A percentile compares a stretch with the other conserved stretches of the same genome.
Evolutionary conservation across 305 asterid species (phyloP).

Genomic region (Plantago coronopus): DNA sequence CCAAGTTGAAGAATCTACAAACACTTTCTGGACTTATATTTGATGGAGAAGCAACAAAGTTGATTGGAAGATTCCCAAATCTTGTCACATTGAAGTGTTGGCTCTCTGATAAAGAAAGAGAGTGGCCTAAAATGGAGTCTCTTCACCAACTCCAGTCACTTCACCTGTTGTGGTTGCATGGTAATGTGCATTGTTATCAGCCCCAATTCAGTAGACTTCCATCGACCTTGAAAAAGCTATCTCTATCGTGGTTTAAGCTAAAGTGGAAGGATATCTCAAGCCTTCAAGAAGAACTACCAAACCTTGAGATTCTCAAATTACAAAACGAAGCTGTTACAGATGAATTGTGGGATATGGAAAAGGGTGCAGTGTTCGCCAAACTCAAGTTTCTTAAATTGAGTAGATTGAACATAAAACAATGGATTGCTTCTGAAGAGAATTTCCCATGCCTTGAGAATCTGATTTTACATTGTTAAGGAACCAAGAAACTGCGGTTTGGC

Average conservation of each 20-base stretch:
- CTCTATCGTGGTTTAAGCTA: not conserved
- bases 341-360: no score
- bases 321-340: no score
- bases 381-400: no score
- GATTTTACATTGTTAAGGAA: no score
- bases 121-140: not conserved
- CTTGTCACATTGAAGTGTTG: not conserved
- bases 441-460: no score
- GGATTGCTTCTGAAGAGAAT: no score
- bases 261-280: conserved; percentile 1
- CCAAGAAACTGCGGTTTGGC: no score
- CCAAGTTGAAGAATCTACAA: conserved; percentile 1
- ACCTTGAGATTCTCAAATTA: not conserved
- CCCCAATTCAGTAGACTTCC: not conserved
- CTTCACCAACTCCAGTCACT: not conserved
- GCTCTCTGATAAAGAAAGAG: not conserved
- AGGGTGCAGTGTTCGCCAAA: no score
- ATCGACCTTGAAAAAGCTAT: not conserved
- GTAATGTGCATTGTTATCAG: not conserved
- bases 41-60: not conserved
- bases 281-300: not conserved
- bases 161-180: not conserved
- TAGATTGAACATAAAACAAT: no score
- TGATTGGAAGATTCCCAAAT: conserved; percentile 5
- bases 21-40: not conserved